Conservation (phyloP, 768 basidiomycete species). For the Lentinula raphanica region DNA sequence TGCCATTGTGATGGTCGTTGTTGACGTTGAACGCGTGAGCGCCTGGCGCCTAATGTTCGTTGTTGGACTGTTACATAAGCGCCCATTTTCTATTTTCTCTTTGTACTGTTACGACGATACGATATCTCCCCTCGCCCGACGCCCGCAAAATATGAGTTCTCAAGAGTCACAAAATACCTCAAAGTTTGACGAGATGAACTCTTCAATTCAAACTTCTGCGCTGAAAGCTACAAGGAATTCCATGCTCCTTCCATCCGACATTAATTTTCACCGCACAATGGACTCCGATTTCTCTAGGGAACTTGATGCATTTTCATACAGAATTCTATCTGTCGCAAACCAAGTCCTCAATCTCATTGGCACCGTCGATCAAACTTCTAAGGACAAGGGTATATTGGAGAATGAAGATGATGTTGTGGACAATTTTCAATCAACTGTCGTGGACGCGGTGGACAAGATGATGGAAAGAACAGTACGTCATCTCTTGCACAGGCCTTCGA, state of each 20-base stretch:
- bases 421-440: conserved; percentile 68
- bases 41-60: no score
- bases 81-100: no score
- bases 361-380: conserved; percentile 37
- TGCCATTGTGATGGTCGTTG: not conserved
- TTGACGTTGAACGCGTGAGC: not conserved
- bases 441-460: conserved; percentile 81
- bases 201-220: conserved; percentile 52
- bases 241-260: conserved; percentile 61
- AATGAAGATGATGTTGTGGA: conserved; percentile 82
- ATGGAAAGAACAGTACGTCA: conserved; percentile 70
- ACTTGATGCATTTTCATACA: conserved; percentile 63
- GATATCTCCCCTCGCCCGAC: not conserved
- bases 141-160: not conserved
- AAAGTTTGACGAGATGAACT: conserved; percentile 50
- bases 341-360: conserved; percentile 51
- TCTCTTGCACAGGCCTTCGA: not conserved
- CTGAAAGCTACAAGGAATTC: conserved; percentile 61
- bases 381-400: conserved; percentile 52
- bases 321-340: conserved; percentile 64
- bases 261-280: conserved; percentile 87
- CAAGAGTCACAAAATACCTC: not conserved
- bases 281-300: conserved; percentile 63
- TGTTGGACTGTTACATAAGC: no score
- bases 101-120: no score